Percentiles rank a stretch among this genome's conserved stretches.
Evolutionary conservation across 83 land plant species (phyloP).

Genomic region (Thuja plicata): DNA sequence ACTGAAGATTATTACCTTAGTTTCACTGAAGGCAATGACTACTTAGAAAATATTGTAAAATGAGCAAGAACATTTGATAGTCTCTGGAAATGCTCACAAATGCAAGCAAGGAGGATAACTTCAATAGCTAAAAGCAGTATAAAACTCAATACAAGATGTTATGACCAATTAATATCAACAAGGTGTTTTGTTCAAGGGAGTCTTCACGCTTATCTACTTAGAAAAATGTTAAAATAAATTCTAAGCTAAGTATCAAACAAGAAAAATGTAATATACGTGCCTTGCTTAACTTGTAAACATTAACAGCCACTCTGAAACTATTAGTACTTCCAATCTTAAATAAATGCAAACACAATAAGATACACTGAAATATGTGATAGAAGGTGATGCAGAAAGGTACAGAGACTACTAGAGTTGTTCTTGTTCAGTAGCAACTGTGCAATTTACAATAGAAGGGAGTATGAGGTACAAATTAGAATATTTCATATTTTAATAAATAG

Average conservation of each 20-base stretch:
- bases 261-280: neutral
- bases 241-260: neutral
- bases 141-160: neutral
- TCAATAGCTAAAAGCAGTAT: neutral
- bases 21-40: neutral
- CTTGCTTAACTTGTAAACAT: neutral
- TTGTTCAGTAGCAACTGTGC: neutral
- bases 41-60: neutral
- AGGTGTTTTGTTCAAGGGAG: neutral
- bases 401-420: neutral
- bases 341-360: neutral
- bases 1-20: neutral
- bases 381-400: neutral
- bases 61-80: neutral
- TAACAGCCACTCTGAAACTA: neutral
- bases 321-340: neutral
- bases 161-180: neutral
- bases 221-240: neutral
- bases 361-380: neutral
- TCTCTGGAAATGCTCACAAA: neutral
- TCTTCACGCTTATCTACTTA: neutral
- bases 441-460: neutral
- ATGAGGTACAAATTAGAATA: neutral
- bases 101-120: neutral
- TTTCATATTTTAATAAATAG: neutral